Conservation (phyloP, 2,329 filamentous ascomycete species). For the Fusarium algeriense region DNA sequence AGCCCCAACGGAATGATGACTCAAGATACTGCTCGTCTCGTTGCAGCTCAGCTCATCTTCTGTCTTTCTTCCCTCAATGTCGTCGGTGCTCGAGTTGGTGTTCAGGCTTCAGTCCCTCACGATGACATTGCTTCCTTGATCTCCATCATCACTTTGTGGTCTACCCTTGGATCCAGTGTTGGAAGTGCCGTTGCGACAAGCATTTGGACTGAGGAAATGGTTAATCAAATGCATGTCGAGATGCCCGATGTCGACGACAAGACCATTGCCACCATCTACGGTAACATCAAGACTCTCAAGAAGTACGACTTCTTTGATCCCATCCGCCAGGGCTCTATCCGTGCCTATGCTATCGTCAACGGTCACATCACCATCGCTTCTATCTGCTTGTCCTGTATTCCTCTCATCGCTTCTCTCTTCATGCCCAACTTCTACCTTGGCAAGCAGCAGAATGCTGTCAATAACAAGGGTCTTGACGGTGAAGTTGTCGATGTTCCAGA, state of each 20-base stretch:
- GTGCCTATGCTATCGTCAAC: conserved; percentile 51
- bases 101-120: conserved; percentile 58
- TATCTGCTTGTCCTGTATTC: conserved; percentile 49
- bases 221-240: conserved; percentile 49
- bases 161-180: conserved; percentile 53
- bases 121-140: conserved; percentile 57
- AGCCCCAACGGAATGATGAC: conserved; percentile 48
- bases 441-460: conserved; percentile 53
- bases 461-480: conserved; percentile 51
- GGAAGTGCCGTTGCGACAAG: conserved; percentile 55
- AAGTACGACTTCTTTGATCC: conserved; percentile 51
- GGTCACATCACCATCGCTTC: conserved; percentile 53
- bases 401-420: conserved; percentile 53
- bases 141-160: conserved; percentile 55
- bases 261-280: conserved; percentile 50
- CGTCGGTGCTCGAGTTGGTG: conserved; percentile 56
- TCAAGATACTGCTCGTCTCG: conserved; percentile 51
- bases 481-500: conserved; percentile 44
- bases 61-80: conserved; percentile 55
- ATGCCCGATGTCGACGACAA: conserved; percentile 43
- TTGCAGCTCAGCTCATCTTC: conserved; percentile 53
- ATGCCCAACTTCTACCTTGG: conserved; percentile 58
- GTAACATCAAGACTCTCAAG: conserved; percentile 51
- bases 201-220: conserved; percentile 57
- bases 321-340: conserved; percentile 54